Base-by-base conservation (phyloP, 2,329 filamentous ascomycete genomes). In the Aureobasidium sp. region DNA sequence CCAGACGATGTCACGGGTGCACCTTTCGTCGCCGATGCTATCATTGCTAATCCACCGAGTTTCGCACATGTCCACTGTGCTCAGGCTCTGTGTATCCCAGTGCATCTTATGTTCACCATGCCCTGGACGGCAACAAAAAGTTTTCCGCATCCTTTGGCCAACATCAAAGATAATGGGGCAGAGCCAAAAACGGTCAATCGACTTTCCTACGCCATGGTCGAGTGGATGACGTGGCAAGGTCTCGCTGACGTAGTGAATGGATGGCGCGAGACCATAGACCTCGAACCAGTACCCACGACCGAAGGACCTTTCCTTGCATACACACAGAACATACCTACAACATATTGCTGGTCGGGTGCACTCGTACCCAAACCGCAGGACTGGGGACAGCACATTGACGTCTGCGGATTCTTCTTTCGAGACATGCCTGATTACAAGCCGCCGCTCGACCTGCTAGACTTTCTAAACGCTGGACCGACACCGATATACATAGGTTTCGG, bases 21-120 rank as follows among this genome's bases (percentile, higher is more conserved):
- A 60, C 89, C 89, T 0, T 96, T 96, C 70, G 86, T 96, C 45
- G 91, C 91, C 0, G 91, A 91, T 73, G 87, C 84, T 53, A 90
- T 91, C 67, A 89, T 91, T 68, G 88, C 88, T 3, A 91, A 91
- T 64, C 88, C 88, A 2, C 88, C 88, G 0, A 89, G 86, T 68
- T 91, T 90, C 73, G 88, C 87, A 0, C 88, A 91, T 68, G 79
- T 91, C 2, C 88, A 91, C 68, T 82, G 87, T 63, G 88, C 88
- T 0, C 87, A 91, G 73, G 89, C 88, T 72, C 74, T 91, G 68
- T 87, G 87, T 0, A 85, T 91, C 55, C 88, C 88, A 0, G 70
- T 90, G 12, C 88, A 91, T 68, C 84, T 96, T 73, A 95, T 96
- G 89, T 96, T 96, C 75, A 96, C 91, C 1, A 96, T 96, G 90